Base-by-base conservation (phyloP, 164 flowering plant species). In the Warburgia ugandensis region DNA sequence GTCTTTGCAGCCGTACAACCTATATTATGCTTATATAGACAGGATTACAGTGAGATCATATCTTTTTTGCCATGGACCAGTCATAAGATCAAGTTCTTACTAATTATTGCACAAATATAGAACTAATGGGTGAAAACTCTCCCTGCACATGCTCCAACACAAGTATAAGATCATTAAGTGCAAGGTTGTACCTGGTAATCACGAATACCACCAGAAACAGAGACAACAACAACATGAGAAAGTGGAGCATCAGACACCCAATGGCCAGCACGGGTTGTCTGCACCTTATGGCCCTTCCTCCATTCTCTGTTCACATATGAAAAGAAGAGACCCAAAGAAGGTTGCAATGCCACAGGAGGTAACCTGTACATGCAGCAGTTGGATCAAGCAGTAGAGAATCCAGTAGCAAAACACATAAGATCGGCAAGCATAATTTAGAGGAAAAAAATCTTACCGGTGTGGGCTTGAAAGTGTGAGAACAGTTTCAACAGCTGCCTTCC, bases 311-410 rank as follows among this genome's bases (percentile, higher is more conserved):
- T 94, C 44, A 94, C 78, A n/a, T 41, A 71, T 35, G 79, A 69
- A 73, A 71, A 89, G 72, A 83, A 94, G 47, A 74, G 77, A 44
- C 96, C 94, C 67, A 89, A 64, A 23, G 99, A 94, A 61, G 99
- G 99, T 58, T 94, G 99, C 74, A 94, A 58, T 57, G 96, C 77
- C 64, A 89, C 52, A 62, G 97, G 97, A 61, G 97, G 99, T 39
- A 73, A 79, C 79, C 99, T 94, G 76, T 60, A 41, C 9, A 73
- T n/a, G 9, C 16, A 46, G 67, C 29, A 54, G 21, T 40, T 14
- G 19, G 47, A 50, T 61, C 29, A 66, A 63, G 52, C 53, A 30
- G 31, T 29, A 55, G 16, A 22, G 9, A 3, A 28, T 9, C 47
- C 11, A 4, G 19, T 29, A 6, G 16, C n/a, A 35, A 21, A n/a